phyloP scores from a whole-genome alignment of 768 basidiomycete genomes.

The Sporobolomyces roseus region DNA sequence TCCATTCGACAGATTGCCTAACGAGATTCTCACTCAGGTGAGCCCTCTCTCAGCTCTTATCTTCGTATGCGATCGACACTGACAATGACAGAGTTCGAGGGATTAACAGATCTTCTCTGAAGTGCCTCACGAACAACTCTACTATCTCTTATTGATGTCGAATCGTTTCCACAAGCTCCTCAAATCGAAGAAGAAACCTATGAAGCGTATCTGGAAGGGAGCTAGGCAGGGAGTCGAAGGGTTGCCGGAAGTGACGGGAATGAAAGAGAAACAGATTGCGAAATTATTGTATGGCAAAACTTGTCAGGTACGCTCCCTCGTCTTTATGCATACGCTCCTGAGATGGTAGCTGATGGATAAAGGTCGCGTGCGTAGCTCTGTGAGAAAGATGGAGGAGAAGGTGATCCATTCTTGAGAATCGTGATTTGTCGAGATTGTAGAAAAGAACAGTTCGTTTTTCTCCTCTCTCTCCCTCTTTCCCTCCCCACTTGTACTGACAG shows the following conservation, averaged over 20 bases:
- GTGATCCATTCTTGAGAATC: conserved; percentile 2
- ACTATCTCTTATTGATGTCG: background rate
- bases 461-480: background rate
- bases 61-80: background rate
- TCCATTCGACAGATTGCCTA: background rate
- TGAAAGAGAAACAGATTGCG: background rate
- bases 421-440: background rate
- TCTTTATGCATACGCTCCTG: no score
- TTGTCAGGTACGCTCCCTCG: background rate
- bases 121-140: background rate
- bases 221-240: background rate
- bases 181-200: background rate
- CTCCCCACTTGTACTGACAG: background rate
- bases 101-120: background rate
- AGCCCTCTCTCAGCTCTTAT: background rate
- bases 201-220: background rate
- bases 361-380: conserved; percentile 1
- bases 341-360: background rate
- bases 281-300: background rate
- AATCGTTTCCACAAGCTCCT: background rate
- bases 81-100: no score
- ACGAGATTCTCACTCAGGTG: background rate
- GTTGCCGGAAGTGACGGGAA: background rate
- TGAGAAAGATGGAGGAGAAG: background rate
- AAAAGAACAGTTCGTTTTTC: background rate